Conservation (phyloP, 78 protist genomes). For the Dictyostelium firmibasis region DNA sequence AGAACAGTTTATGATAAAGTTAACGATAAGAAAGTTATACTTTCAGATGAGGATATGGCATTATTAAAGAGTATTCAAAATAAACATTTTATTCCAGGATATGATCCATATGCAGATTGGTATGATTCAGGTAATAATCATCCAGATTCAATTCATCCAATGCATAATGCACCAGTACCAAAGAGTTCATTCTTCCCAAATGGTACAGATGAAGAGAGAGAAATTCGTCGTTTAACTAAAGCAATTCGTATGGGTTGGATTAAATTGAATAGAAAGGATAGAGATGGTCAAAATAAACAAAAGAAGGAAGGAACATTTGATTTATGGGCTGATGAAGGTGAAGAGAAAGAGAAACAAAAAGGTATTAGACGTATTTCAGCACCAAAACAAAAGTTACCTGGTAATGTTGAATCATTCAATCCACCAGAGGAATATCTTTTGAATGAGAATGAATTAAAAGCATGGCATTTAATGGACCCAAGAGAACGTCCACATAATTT, state of each 20-base stretch:
- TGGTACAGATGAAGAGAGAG: constrained; percentile 83
- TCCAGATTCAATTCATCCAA: constrained; percentile 81
- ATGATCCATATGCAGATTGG: constrained; percentile 42
- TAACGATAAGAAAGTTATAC: constrained; percentile 83
- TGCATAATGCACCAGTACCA: constrained; percentile 79
- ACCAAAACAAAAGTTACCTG: constrained; percentile 81
- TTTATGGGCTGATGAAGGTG: constrained; percentile 74
- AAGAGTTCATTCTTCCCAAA: constrained; percentile 90
- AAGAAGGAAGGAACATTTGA: constrained; percentile 10
- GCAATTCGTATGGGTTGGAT: constrained; percentile 75
- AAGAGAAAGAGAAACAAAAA: not conserved
- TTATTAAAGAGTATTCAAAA: constrained; percentile 83
- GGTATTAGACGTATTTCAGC: constrained; percentile 65
- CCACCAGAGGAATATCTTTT: constrained; percentile 97
- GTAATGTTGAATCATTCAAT: constrained; percentile 96
- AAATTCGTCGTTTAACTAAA: constrained; percentile 25
- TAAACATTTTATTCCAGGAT: constrained; percentile 34
- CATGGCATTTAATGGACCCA: constrained; percentile 76
- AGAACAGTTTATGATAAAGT: constrained; percentile 89
- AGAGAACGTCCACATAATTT: constrained; percentile 76
- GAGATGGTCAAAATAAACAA: not conserved
- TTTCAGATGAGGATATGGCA: constrained; percentile 88
- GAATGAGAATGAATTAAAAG: constrained; percentile 76
- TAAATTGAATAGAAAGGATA: not conserved
- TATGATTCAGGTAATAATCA: constrained; percentile 65